Base-by-base conservation (phyloP, 495 filamentous ascomycete species). In the Gamarada debralockiae region DNA sequence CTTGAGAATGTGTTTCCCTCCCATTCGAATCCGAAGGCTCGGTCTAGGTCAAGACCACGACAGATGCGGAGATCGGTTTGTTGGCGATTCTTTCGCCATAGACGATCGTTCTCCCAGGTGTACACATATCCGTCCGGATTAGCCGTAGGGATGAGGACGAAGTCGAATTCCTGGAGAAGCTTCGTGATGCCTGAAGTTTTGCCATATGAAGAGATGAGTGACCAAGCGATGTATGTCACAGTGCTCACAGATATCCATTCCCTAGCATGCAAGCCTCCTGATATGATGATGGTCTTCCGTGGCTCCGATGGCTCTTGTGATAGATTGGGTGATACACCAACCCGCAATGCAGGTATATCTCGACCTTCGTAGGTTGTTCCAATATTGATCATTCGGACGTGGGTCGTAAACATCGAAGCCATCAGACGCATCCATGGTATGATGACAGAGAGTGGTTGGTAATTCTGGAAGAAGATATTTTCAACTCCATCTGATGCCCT, bases 201-300 rank as follows among this genome's bases (percentile, higher is more conserved):
- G 25, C 86, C 86, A 65, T 89, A 92, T 14, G 81, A 78, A 5
- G 86, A 91, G 31, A 96, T 89, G 27, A 97, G 70, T n/a, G 81
- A 87, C 75, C 92, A 96, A 8, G 92, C 88, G 12, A 95, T 69
- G 62, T 95, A 97, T 44, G 79, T 91, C n/a, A 95, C 90, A 0
- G 91, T 92, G 60, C 84, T 92, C 1, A 87, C 92, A 41, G 89
- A 90, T 55, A 98, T 93, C 93, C 93, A 98, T 73, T 98, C 93
- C 8, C 93, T 79, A 2, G 90, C 92, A 66, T 98, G 93, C 43
- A 84, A 78, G 20, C 92, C 93, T 25, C 91, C 93, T 0, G 83
- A 80, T 10, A 98, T 73, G 36, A 97, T 73, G 47, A 98, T 83
- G 1, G 87, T 92, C 64, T 91, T 89, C 21, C 86, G 77, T 0